Base-by-base conservation (phyloP, 371 early-diverging fungal genomes). In the Mucor racemosus region DNA sequence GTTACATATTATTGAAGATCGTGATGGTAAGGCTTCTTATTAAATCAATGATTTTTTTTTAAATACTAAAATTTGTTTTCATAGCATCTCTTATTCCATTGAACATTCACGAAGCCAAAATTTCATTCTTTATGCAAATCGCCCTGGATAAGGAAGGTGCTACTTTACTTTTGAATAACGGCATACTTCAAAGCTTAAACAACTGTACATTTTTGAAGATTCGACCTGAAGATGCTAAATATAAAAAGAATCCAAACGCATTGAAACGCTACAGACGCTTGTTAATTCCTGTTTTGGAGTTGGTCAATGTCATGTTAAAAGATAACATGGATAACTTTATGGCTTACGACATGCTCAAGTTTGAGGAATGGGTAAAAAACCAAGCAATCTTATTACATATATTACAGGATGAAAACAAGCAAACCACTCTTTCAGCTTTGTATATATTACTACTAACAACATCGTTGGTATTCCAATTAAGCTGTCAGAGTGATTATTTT, bases 51-150 rank as follows among this genome's bases (percentile, higher is more conserved):
- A 21, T 26, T 17, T 13, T 50, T 0, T 11, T 21, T n/a, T 7
- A 61, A n/a, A 35, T 17, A 34, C 21, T 26, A 3, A 33, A 7
- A 56, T 31, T 19, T 60, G 40, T 55, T 10, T 64, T 4, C 35
- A 1, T 64, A 75, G 82, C 77, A 17, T 73, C 86, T 50, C 76
- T 80, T 26, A 77, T 86, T 44, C 74, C 82, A 56, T 76, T 88
- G 9, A 87, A 86, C 67, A 82, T 92, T 55, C 92, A 89, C 73
- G 92, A 94, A 67, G 75, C 90, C 13, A 91, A 91, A 76, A 82
- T 95, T 85, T 76, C 87, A 1, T 76, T 96, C 46, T 85, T 96
- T 66, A 72, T 92, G 60, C 87, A 91, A n/a, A 73, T 96, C 41
- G 85, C 93, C 1, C 84, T 88, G 68, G 80, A 79, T 19, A 69